These are phyloP conservation scores for Aureobasidium sp. DNA, from an alignment of 2,329 filamentous ascomycete species.

Conservation along the genomic window DNA sequence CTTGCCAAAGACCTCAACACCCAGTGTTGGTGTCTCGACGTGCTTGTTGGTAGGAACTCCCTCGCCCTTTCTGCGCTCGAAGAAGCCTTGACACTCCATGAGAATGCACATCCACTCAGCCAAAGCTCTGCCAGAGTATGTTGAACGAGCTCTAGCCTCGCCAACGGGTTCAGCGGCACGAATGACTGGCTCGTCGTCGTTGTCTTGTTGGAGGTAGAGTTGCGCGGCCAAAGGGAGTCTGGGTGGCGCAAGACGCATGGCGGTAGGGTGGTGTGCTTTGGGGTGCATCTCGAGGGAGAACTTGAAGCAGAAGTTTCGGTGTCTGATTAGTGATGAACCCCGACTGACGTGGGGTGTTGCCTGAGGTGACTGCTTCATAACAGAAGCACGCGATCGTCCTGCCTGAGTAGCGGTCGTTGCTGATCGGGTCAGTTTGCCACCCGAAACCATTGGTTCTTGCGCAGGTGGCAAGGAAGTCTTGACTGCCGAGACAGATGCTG, in stretches of 20 bases:
- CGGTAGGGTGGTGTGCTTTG: constrained; percentile 44
- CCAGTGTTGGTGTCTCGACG: constrained; percentile 60
- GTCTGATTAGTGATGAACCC: constrained; percentile 27
- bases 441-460: not conserved
- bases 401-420: constrained; percentile 15
- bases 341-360: constrained; percentile 1
- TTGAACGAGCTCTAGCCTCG: constrained; percentile 34
- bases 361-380: constrained; percentile 5
- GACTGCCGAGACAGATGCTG: constrained; percentile 9
- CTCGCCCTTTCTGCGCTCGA: constrained; percentile 65
- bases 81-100: constrained; percentile 71
- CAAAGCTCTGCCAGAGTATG: constrained; percentile 62
- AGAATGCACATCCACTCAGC: constrained; percentile 72
- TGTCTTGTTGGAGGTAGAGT: constrained; percentile 43
- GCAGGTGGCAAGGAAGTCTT: not conserved
- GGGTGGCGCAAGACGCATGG: constrained; percentile 56
- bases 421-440: constrained; percentile 12
- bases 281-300: constrained; percentile 63
- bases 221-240: constrained; percentile 64
- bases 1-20: constrained; percentile 53
- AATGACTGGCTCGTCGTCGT: constrained; percentile 13
- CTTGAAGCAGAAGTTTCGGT: constrained; percentile 58
- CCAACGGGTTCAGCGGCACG: constrained; percentile 29
- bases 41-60: constrained; percentile 57
- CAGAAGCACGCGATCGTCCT: not conserved